phyloP scores from a whole-genome alignment of 139 green algal genomes.

The Dunaliella primolecta region DNA sequence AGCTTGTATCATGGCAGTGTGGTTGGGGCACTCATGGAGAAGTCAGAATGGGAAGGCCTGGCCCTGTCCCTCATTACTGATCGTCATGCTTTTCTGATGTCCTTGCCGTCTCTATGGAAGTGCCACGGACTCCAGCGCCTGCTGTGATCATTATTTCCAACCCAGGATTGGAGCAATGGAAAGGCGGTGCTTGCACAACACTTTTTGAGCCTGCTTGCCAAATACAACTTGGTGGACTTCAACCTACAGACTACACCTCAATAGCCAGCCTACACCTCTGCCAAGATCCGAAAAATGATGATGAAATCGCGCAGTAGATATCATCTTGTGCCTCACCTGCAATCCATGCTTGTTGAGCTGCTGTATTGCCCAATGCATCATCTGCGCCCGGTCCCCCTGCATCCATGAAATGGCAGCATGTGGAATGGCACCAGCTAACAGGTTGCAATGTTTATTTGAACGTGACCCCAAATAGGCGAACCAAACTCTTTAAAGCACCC shows the following conservation, averaged over 20 bases:
- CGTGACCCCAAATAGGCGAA: background rate
- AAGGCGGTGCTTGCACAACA: background rate
- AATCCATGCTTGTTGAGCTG: conserved; percentile 25
- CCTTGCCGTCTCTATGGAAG: no score
- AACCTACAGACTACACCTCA: no score
- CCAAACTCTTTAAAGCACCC: background rate
- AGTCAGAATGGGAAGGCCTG: no score
- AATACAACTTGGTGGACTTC: background rate
- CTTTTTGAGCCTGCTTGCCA: background rate
- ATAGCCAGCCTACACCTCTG: no score
- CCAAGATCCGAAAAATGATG: no score
- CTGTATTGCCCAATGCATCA: conserved; percentile 22
- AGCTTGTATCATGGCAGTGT: no score
- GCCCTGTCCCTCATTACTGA: no score
- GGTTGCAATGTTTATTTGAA: background rate
- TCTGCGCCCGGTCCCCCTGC: conserved; percentile 37
- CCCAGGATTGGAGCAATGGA: background rate
- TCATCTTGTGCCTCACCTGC: conserved; percentile 21
- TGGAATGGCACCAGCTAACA: background rate
- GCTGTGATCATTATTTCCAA: no score
- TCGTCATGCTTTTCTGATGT: no score
- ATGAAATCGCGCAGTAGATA: no score
- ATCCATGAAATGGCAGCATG: background rate
- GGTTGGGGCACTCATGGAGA: background rate
- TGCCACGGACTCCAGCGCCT: no score